A percentile compares a stretch with the other conserved stretches of the same genome.
Evolutionary conservation across 1,284 basidiomycete species (phyloP).

Genomic region (Rhizoctonia solani): DNA sequence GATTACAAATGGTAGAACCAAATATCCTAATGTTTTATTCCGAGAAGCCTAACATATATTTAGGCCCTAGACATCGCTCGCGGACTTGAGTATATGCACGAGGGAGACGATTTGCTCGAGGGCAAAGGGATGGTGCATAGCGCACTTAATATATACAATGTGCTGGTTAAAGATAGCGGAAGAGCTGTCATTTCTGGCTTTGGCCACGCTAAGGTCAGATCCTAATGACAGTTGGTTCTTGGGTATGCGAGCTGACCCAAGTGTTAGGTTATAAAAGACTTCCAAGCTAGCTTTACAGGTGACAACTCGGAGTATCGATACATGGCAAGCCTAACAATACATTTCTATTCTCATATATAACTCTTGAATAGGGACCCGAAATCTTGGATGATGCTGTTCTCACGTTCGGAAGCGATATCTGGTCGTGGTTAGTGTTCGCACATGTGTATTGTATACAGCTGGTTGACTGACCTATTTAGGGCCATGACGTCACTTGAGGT

Average conservation of each 20-base stretch:
- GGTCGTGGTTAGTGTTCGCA: constrained; percentile 15
- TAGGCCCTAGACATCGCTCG: constrained; percentile 18
- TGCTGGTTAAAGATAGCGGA: constrained; percentile 31
- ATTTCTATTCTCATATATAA: neutral
- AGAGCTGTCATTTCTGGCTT: constrained; percentile 29
- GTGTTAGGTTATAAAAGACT: constrained; percentile 14
- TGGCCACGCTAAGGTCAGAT: constrained; percentile 22
- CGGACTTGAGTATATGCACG: constrained; percentile 25
- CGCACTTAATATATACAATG: constrained; percentile 15
- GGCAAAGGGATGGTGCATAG: constrained; percentile 20
- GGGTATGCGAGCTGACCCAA: neutral
- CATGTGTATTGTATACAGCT: neutral
- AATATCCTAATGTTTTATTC: neutral
- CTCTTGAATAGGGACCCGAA: constrained; percentile 8
- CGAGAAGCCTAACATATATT: neutral
- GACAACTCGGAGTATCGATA: constrained; percentile 31
- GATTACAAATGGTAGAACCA: constrained; percentile 13
- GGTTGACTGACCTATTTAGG: neutral
- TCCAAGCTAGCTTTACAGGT: constrained; percentile 14
- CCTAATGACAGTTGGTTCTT: neutral
- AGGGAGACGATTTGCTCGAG: neutral
- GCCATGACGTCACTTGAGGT: constrained; percentile 31
- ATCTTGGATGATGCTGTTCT: constrained; percentile 14
- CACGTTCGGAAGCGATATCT: constrained; percentile 17
- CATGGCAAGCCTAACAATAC: neutral